phyloP scores from a whole-genome alignment of 176 grass and related monocot species.

The Tuctoria greenei region DNA sequence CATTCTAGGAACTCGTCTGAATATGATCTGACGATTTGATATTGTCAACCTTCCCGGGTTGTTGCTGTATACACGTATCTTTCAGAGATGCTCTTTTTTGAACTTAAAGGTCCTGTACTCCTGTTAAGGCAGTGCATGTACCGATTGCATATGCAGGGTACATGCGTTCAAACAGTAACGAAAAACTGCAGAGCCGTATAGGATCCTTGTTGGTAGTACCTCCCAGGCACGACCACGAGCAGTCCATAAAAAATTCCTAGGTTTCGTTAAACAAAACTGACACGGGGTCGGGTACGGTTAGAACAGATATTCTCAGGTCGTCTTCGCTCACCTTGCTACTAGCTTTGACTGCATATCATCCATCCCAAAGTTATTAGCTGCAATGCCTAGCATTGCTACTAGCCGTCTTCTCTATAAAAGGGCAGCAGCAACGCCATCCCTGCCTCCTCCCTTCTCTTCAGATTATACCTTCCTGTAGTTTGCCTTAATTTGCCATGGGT shows the following conservation, averaged over 20 bases:
- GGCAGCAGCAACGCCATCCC: not conserved
- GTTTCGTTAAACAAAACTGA: constrained; percentile 42
- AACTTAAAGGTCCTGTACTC: not conserved
- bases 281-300: constrained; percentile 30
- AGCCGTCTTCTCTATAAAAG: constrained; percentile 37
- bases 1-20: not conserved
- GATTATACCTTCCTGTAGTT: not conserved
- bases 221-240: constrained; percentile 23
- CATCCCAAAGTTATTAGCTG: constrained; percentile 4
- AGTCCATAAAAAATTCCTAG: constrained; percentile 46
- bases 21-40: not conserved
- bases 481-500: constrained; percentile 35
- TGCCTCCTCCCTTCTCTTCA: not conserved
- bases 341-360: constrained; percentile 42
- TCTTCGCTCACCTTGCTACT: constrained; percentile 1
- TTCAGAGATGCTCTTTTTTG: not conserved
- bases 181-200: not conserved
- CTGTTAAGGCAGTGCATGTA: not conserved
- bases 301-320: constrained; percentile 41
- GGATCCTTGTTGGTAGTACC: constrained; percentile 44
- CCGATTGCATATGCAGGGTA: not conserved
- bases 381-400: not conserved
- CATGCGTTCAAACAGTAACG: not conserved
- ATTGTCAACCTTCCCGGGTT: not conserved
- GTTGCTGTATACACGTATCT: not conserved